Evolutionary conservation across 1,139 yeast genomes (phyloP).

Genomic region (Pichia inconspicua): DNA sequence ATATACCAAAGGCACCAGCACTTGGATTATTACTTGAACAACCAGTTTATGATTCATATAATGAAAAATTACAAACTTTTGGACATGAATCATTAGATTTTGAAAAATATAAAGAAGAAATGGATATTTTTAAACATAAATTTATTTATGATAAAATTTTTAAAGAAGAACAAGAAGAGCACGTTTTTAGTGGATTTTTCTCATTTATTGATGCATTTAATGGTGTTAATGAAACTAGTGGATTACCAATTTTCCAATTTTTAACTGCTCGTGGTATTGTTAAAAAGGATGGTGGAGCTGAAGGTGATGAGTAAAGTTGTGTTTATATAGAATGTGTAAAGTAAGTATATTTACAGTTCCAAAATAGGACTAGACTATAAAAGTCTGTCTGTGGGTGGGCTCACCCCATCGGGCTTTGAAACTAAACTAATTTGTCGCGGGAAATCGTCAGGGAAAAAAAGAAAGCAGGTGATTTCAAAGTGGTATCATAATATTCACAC

Average conservation of each 20-base stretch:
- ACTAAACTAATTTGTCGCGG: no score
- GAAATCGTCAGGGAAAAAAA: not conserved
- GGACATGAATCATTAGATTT: constrained; percentile 80
- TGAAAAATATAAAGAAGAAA: constrained; percentile 55
- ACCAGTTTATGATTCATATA: constrained; percentile 87
- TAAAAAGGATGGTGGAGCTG: not conserved
- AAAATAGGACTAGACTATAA: no score
- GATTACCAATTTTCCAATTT: constrained; percentile 52
- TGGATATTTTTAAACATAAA: constrained; percentile 81
- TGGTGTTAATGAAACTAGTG: constrained; percentile 30
- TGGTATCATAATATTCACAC: not conserved
- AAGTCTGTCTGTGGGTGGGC: no score
- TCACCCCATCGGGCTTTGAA: no score
- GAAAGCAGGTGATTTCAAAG: not conserved
- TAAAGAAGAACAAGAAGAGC: constrained; percentile 78
- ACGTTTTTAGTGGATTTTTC: constrained; percentile 82
- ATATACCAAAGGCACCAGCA: constrained; percentile 97
- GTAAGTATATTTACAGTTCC: no score
- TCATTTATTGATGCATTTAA: constrained; percentile 77
- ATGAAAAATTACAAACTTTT: constrained; percentile 57
- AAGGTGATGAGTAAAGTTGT: not conserved
- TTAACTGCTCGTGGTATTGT: constrained; percentile 55
- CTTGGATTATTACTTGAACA: constrained; percentile 82
- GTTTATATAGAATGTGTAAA: no score
- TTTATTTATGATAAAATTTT: constrained; percentile 89